Evolutionary conservation across 108 stramenopile genomes (phyloP), one percentile per base, ranked within the genome.

Genomic region (Nitzschia palea): DNA sequence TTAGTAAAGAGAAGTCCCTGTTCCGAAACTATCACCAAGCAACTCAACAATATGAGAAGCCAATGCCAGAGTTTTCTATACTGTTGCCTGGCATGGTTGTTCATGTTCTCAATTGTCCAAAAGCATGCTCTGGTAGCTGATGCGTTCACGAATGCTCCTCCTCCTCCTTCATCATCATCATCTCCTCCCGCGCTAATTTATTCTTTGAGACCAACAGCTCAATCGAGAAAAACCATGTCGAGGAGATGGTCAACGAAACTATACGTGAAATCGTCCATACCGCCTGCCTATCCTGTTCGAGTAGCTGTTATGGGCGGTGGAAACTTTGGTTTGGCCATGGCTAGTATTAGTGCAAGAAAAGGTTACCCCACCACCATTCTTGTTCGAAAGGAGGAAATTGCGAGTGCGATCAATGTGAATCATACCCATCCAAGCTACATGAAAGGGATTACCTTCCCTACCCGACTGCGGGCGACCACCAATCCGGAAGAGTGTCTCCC

Each of bases 291-390:
- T 61, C 87, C 88, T 29, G 85, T 90, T 35, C 85, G 88, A 48
- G 77, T 93, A 35, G 84, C 94, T 22, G 94, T 98, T 45, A 85
- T 98, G 78, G 97, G 97, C 6, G 96, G 96, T 4, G 97, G 97
- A 8, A 95, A 96, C 76, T 98, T 98, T 70, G 96, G 94, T 25
- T 70, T 98, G 20, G 97, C 97, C 0, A 79, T 98, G 48, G 89
- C 94, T 66, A 82, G 82, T 37, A 86, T 96, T 47, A 78, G 90
- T 32, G 91, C 82, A 3, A 81, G 86, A 44, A 74, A 86, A 54
- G 88, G 90, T 40, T 73, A 93, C 34, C 89, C 95, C 28, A 84
- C 81, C 30, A 95, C 95, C 8, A 61, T 98, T 14, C 80, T 98
- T 45, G 88, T 97, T 36, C 85, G 97, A 32, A 77, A 75, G 3